Percentiles rank a stretch among this genome's conserved stretches.
phyloP scores from a whole-genome alignment of 2,329 filamentous ascomycete genomes.

The Nigrograna mackinnonii region DNA sequence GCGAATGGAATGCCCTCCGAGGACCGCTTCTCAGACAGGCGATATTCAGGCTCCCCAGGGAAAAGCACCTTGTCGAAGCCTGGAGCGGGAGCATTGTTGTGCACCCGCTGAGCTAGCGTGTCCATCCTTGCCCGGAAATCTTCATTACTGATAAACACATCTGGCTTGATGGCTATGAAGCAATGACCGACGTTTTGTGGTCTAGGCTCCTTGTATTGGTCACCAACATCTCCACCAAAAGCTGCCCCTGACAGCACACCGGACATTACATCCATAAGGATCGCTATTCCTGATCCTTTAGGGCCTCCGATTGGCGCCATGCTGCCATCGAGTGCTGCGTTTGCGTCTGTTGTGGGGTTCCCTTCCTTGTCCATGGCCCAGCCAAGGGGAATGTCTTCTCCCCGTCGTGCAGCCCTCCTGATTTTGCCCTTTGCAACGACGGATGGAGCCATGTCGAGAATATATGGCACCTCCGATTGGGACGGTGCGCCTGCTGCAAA shows the following conservation, averaged over 20 bases:
- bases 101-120: not conserved
- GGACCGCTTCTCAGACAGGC: not conserved
- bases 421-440: constrained; percentile 29
- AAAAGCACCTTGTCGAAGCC: not conserved
- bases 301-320: constrained; percentile 19
- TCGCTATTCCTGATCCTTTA: constrained; percentile 15
- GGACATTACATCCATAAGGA: constrained; percentile 2
- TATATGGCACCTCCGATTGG: constrained; percentile 12
- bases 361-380: constrained; percentile 24
- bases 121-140: not conserved
- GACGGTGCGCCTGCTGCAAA: constrained; percentile 11
- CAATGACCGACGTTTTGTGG: not conserved
- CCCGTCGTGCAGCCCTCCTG: constrained; percentile 20
- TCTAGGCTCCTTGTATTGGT: not conserved
- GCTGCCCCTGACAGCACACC: not conserved
- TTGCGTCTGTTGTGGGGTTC: constrained; percentile 18
- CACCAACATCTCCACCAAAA: not conserved
- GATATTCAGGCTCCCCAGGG: not conserved
- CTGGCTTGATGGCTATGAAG: not conserved
- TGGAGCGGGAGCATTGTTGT: not conserved
- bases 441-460: constrained; percentile 25
- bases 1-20: not conserved
- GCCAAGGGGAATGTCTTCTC: constrained; percentile 24
- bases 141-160: not conserved
- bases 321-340: constrained; percentile 19